A percentile compares a stretch with the other conserved stretches of the same genome.
These are phyloP conservation scores for Beverwykella pulmonaria DNA, from an alignment of 495 filamentous ascomycete species.

Conservation along the genomic window DNA sequence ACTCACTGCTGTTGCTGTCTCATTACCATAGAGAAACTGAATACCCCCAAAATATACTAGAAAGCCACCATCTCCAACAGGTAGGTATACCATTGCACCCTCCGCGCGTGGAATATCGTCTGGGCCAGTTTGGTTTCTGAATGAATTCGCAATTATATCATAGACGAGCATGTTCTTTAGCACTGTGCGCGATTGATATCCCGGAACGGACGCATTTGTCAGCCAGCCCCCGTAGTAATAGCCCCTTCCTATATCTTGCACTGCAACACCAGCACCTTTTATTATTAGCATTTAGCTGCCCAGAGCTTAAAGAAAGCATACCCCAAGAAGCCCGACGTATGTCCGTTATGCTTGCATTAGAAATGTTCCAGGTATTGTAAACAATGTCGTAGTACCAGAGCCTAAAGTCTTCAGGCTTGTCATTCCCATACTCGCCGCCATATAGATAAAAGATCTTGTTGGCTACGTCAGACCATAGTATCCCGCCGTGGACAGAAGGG, in stretches of 20 bases:
- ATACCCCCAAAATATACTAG: slow-evolving; percentile 57
- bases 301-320: too few relatives aligned
- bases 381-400: slow-evolving; percentile 52
- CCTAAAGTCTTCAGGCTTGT: slow-evolving; percentile 41
- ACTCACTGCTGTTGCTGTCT: slow-evolving; percentile 6
- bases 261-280: slow-evolving; percentile 42
- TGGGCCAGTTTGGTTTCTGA: slow-evolving; percentile 50
- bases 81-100: slow-evolving; percentile 52
- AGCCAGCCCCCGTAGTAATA: slow-evolving; percentile 55
- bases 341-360: slow-evolving; percentile 4
- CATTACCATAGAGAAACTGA: slow-evolving; percentile 38
- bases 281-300: neutral
- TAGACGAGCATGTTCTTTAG: slow-evolving; percentile 49
- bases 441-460: slow-evolving; percentile 58
- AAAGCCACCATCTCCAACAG: slow-evolving; percentile 55
- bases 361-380: slow-evolving; percentile 48
- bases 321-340: slow-evolving; percentile 41
- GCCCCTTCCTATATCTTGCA: slow-evolving; percentile 42
- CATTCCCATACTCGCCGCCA: slow-evolving; percentile 53
- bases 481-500: slow-evolving; percentile 50
- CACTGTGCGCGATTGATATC: slow-evolving; percentile 43
- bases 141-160: slow-evolving; percentile 48
- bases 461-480: slow-evolving; percentile 54
- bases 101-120: slow-evolving; percentile 50
- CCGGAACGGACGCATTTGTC: slow-evolving; percentile 49